Conservation (phyloP, 768 basidiomycete species). For the Tubosaeta sp. region DNA sequence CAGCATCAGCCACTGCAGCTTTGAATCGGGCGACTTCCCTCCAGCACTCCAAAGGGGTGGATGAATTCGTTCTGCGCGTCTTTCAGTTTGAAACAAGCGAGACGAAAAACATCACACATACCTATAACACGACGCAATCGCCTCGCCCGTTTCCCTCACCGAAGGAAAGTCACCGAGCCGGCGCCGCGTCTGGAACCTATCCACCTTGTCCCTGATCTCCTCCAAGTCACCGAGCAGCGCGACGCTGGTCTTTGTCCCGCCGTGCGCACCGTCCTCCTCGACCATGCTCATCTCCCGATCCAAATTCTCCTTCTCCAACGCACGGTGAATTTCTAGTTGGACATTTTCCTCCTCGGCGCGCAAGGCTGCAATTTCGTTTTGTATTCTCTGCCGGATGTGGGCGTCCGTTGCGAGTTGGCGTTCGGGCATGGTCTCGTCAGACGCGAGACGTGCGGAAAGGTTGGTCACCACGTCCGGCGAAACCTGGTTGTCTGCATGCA, state of each 20-base stretch:
- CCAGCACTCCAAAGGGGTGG: conserved; percentile 69
- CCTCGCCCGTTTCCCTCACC: conserved; percentile 53
- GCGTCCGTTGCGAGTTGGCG: conserved; percentile 73
- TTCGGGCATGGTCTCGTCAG: conserved; percentile 56
- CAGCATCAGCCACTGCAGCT: conserved; percentile 44
- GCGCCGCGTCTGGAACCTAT: conserved; percentile 57
- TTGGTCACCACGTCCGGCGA: conserved; percentile 77
- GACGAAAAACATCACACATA: conserved; percentile 20
- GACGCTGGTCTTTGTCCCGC: conserved; percentile 52
- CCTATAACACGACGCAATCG: conserved; percentile 75
- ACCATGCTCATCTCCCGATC: conserved; percentile 64
- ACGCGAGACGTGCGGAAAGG: conserved; percentile 60
- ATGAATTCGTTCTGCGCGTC: conserved; percentile 35
- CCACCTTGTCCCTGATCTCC: conserved; percentile 67
- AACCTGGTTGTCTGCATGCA: conserved; percentile 47
- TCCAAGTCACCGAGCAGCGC: conserved; percentile 71
- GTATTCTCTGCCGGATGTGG: conserved; percentile 68
- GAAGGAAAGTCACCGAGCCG: conserved; percentile 51
- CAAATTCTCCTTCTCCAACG: conserved; percentile 84
- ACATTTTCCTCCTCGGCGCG: conserved; percentile 68
- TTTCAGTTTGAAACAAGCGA: not conserved
- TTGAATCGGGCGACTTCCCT: conserved; percentile 69
- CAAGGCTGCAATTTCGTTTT: conserved; percentile 60
- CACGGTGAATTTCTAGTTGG: conserved; percentile 66
- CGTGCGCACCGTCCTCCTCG: conserved; percentile 38